Percentiles rank a stretch among this genome's conserved stretches.
These are phyloP conservation scores for Lomentospora prolificans DNA, from an alignment of 2,329 filamentous ascomycete genomes.

Conservation along the genomic window DNA sequence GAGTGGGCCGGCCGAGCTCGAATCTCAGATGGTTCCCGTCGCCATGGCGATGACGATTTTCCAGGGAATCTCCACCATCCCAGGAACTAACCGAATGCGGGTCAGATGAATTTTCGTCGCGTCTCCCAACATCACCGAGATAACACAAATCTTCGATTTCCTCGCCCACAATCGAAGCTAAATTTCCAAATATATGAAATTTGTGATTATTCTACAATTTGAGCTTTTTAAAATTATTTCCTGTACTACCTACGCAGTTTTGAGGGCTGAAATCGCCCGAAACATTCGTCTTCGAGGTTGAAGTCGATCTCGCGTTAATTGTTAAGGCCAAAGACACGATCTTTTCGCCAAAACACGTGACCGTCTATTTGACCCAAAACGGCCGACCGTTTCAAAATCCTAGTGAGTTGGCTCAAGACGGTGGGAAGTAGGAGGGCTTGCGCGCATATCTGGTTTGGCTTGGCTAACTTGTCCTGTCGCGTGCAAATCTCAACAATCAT, in stretches of 20 bases:
- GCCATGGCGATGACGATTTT: conserved; percentile 7
- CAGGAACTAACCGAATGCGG: conserved; percentile 1
- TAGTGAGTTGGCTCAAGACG: not conserved
- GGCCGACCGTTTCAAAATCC: conserved; percentile 2
- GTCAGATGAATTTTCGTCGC: not conserved
- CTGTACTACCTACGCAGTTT: too few species aligned
- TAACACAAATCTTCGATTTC: not conserved
- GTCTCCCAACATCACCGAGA: not conserved
- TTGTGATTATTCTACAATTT: too few species aligned
- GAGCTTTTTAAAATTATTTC: too few species aligned
- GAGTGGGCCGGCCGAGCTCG: not conserved
- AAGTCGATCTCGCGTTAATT: not conserved
- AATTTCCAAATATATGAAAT: too few species aligned
- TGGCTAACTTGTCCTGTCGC: too few species aligned
- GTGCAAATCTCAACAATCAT: not conserved
- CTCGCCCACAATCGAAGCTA: not conserved
- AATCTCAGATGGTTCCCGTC: not conserved
- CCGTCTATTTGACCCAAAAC: not conserved
- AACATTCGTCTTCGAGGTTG: not conserved
- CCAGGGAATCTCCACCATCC: conserved; percentile 5
- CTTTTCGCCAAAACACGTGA: not conserved
- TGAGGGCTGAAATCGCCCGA: not conserved
- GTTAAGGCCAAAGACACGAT: not conserved
- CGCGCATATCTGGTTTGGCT: too few species aligned
- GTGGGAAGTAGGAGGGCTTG: not conserved